phyloP scores from a whole-genome alignment of 371 early-diverging fungal genomes.

The Mucor piriformis region DNA sequence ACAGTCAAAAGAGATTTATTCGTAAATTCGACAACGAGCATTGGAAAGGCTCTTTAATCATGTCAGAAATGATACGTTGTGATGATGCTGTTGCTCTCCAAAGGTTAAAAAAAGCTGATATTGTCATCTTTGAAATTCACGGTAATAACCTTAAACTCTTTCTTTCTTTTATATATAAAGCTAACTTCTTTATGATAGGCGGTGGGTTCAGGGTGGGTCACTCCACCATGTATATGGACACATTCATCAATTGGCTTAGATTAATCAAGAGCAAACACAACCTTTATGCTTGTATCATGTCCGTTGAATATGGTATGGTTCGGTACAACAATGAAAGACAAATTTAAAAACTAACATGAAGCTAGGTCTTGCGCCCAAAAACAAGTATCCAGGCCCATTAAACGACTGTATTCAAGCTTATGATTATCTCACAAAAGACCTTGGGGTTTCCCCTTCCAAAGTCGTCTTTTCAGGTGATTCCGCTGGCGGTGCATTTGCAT shows the following conservation, averaged over 20 bases:
- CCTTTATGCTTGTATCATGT: slow-evolving; percentile 55
- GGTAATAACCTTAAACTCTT: slow-evolving; percentile 8
- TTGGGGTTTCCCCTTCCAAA: slow-evolving; percentile 38
- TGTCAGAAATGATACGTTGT: slow-evolving; percentile 24
- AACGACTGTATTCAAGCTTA: slow-evolving; percentile 52
- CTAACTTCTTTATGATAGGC: slow-evolving; percentile 16
- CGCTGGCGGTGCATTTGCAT: slow-evolving; percentile 35
- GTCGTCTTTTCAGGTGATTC: slow-evolving; percentile 42
- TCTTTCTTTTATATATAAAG: neutral
- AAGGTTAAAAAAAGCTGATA: slow-evolving; percentile 29
- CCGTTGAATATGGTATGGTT: slow-evolving; percentile 56
- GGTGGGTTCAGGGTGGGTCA: slow-evolving; percentile 48
- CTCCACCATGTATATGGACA: slow-evolving; percentile 46
- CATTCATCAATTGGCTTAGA: slow-evolving; percentile 51
- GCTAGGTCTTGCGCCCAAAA: slow-evolving; percentile 43
- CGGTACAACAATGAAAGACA: neutral
- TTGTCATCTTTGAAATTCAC: slow-evolving; percentile 48
- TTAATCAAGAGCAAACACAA: slow-evolving; percentile 48
- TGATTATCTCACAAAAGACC: slow-evolving; percentile 41
- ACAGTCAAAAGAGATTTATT: slow-evolving; percentile 20
- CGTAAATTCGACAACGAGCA: slow-evolving; percentile 23
- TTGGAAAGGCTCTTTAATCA: slow-evolving; percentile 24
- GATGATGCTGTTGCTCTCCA: slow-evolving; percentile 23
- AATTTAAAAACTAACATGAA: neutral
- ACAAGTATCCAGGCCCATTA: slow-evolving; percentile 51